Percentiles rank a stretch among this genome's conserved stretches.
Conservation (phyloP, 768 basidiomycete species). For the Mycena maculata region DNA sequence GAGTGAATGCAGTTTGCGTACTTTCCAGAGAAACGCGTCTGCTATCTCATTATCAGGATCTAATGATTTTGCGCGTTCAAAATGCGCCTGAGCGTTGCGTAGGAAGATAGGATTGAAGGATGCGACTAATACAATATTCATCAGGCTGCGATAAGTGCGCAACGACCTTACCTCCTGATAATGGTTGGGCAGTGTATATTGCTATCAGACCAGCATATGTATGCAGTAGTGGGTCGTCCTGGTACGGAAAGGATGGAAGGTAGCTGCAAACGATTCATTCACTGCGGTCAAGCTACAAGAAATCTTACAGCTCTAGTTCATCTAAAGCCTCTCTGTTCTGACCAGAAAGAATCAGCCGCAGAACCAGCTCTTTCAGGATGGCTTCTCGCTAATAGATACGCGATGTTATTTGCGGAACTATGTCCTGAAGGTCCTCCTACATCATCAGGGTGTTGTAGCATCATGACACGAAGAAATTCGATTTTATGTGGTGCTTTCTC, state of each 20-base stretch:
- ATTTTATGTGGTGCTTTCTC: conserved; percentile 51
- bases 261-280: conserved; percentile 61
- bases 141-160: not conserved
- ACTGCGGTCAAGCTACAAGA: not conserved
- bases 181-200: conserved; percentile 67
- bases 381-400: conserved; percentile 66
- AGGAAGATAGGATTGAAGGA: conserved; percentile 50
- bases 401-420: conserved; percentile 11
- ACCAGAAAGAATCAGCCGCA: conserved; percentile 69
- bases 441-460: conserved; percentile 74
- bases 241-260: conserved; percentile 88
- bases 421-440: conserved; percentile 54
- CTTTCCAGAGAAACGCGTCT: conserved; percentile 66
- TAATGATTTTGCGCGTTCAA: conserved; percentile 70
- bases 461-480: conserved; percentile 76
- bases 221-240: conserved; percentile 83
- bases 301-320: conserved; percentile 83
- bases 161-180: conserved; percentile 27
- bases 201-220: conserved; percentile 84
- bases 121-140: conserved; percentile 13
- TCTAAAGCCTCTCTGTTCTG: conserved; percentile 80
- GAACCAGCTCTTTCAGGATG: conserved; percentile 80
- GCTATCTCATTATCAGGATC: conserved; percentile 70
- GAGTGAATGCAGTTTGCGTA: conserved; percentile 24
- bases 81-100: conserved; percentile 70